Base-by-base conservation (phyloP, 1,284 basidiomycete species). In the Vanrija sp. region DNA sequence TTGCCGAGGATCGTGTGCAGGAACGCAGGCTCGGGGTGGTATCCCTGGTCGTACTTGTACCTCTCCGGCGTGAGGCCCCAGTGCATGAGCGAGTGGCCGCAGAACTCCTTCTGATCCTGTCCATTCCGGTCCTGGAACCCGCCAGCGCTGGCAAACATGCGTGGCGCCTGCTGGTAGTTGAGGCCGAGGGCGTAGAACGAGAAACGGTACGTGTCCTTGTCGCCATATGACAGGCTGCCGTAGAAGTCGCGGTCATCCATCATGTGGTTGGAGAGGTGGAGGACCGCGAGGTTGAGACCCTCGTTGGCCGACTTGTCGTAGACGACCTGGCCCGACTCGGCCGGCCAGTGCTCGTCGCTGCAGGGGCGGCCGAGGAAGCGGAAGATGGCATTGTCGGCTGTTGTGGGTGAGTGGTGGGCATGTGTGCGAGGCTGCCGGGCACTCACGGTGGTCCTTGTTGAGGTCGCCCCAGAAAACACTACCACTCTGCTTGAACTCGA, bases 401-500 rank as follows among this genome's bases (percentile, higher is more conserved):
- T 5, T 44, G 39, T 12, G 38, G 19, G 44, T 42, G 25, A 28
- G 14, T 55, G 4, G n/a, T 16, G 15, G 28, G 14, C 10, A 3
- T 10, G 3, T 12, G 2, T 23, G 21, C 5, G 21, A 23, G 18
- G 16, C 4, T 25, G 16, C 7, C 3, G 12, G 12, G 14, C 5
- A 67, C 77, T 61, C 48, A 78, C 78, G 75, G 54, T 79, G 74
- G 63, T 81, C 80, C 62, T 78, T 79, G 64, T 77, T 77, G 39
- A 79, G 66, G 56, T 80, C 78, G 2, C 78, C 71, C 79, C 79
- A 81, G 63, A 81, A 79, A 12, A 80, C 79, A 46, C 65, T 69
- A 7, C 75, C 69, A 29, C 65, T 71, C 48, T 77, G 66, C 51
- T 71, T 58, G 65, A 78, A 79, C 48, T 76, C 68, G 18, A 72